These are phyloP conservation scores for Penicillium sp. DNA, from an alignment of 2,329 filamentous ascomycete genomes.

Conservation along the genomic window DNA sequence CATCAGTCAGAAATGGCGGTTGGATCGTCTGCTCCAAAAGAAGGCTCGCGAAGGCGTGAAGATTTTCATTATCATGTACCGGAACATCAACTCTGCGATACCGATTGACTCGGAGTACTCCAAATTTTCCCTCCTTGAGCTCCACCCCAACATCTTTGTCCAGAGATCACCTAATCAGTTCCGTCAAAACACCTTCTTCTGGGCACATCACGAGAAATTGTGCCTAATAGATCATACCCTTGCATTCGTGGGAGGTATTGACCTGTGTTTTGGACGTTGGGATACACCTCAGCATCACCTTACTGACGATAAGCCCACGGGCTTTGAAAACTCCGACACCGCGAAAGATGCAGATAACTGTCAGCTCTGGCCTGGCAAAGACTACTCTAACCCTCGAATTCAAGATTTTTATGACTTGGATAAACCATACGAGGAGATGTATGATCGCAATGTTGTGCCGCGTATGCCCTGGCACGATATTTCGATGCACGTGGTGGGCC, in stretches of 20 bases:
- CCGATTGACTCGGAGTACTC: slow-evolving; percentile 98
- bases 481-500: slow-evolving; percentile 94
- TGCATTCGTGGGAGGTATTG: slow-evolving; percentile 91
- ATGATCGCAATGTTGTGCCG: slow-evolving; percentile 81
- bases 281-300: slow-evolving; percentile 91
- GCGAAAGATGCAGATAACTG: slow-evolving; percentile 89
- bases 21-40: slow-evolving; percentile 86
- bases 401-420: slow-evolving; percentile 92
- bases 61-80: slow-evolving; percentile 95
- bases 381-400: slow-evolving; percentile 94
- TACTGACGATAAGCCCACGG: slow-evolving; percentile 89
- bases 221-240: slow-evolving; percentile 94
- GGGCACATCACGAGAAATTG: slow-evolving; percentile 98
- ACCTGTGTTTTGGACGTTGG: slow-evolving; percentile 96
- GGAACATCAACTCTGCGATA: slow-evolving; percentile 94
- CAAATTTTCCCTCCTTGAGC: slow-evolving; percentile 90
- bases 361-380: slow-evolving; percentile 94
- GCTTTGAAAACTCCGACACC: slow-evolving; percentile 74
- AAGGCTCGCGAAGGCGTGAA: slow-evolving; percentile 96
- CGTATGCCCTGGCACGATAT: slow-evolving; percentile 99
- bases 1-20: slow-evolving; percentile 96
- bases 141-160: slow-evolving; percentile 95
- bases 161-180: slow-evolving; percentile 96
- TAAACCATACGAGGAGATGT: slow-evolving; percentile 98
- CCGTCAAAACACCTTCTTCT: slow-evolving; percentile 99